Percentiles rank a stretch among this genome's conserved stretches.
Evolutionary conservation across 192 early-diverging fungal genomes (phyloP).

Genomic region (Linnemannia schmuckeri): DNA sequence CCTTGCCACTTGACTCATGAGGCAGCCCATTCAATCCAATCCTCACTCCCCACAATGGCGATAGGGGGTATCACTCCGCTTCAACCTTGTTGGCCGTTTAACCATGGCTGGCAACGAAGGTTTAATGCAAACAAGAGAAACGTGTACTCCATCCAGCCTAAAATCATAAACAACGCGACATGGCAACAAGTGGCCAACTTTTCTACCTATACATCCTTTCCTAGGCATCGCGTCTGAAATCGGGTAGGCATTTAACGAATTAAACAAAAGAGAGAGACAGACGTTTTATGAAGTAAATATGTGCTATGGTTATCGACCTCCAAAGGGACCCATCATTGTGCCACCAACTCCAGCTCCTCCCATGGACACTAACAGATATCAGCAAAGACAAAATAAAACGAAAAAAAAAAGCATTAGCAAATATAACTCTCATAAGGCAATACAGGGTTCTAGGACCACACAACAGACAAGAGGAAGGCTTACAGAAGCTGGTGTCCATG

Average conservation of each 20-base stretch:
- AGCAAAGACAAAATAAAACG: neutral
- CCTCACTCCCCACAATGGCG: neutral
- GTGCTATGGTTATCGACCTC: neutral
- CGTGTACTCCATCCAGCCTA: no score
- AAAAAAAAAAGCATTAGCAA: neutral
- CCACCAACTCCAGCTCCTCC: neutral
- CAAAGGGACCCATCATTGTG: neutral
- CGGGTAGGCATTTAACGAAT: no score
- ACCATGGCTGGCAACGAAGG: neutral
- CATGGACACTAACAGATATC: neutral
- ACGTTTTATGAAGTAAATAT: neutral
- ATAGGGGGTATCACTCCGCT: neutral
- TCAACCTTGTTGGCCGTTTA: neutral
- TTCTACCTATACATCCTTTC: no score
- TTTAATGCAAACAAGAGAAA: no score
- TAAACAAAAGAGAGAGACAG: neutral
- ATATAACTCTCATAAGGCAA: neutral
- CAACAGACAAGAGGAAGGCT: neutral
- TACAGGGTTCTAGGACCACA: neutral
- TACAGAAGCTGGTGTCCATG: conserved; percentile 27
- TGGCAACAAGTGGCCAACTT: no score
- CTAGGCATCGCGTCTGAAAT: no score
- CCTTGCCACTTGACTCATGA: neutral
- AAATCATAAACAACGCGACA: no score
- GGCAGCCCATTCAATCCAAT: neutral